Percentiles rank a stretch among this genome's conserved stretches.
phyloP scores from a whole-genome alignment of 768 basidiomycete species.

The Coprinellus micaceus region DNA sequence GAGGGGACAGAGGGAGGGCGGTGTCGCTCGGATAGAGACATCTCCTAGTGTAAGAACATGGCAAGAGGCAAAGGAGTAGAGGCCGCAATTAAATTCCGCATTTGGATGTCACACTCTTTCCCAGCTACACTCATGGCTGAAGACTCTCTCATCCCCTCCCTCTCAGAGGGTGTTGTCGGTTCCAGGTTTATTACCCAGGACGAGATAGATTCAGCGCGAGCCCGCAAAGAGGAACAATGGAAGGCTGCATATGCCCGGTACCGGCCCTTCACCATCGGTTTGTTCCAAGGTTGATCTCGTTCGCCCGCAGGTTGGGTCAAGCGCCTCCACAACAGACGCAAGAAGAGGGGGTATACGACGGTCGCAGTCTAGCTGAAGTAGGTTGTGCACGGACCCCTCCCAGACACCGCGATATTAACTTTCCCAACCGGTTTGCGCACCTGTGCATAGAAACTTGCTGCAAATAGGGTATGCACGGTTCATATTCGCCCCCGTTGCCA shows the following conservation, averaged over 20 bases:
- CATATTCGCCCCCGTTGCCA: not conserved
- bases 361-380: constrained; percentile 86
- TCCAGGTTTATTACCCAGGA: constrained; percentile 81
- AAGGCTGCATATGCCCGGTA: constrained; percentile 85
- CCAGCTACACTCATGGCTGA: constrained; percentile 11
- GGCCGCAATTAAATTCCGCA: not conserved
- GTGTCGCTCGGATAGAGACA: constrained; percentile 32
- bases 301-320: constrained; percentile 62
- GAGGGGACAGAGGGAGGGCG: constrained; percentile 33
- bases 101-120: not conserved
- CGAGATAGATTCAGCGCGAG: constrained; percentile 71
- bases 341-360: constrained; percentile 74
- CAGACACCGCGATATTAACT: constrained; percentile 40
- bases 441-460: constrained; percentile 74
- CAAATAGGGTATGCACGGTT: constrained; percentile 63
- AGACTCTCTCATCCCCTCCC: constrained; percentile 53
- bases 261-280: not conserved
- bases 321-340: constrained; percentile 74
- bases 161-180: constrained; percentile 69
- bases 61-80: constrained; percentile 6
- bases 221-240: constrained; percentile 80
- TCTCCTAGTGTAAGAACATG: constrained; percentile 18
- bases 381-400: constrained; percentile 27
- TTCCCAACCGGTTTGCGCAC: constrained; percentile 38
- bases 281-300: constrained; percentile 2